Evolutionary conservation across 176 grass and related monocot genomes (phyloP), one percentile per base, ranked within the genome.

Genomic region (Cenchrus purpureus): DNA sequence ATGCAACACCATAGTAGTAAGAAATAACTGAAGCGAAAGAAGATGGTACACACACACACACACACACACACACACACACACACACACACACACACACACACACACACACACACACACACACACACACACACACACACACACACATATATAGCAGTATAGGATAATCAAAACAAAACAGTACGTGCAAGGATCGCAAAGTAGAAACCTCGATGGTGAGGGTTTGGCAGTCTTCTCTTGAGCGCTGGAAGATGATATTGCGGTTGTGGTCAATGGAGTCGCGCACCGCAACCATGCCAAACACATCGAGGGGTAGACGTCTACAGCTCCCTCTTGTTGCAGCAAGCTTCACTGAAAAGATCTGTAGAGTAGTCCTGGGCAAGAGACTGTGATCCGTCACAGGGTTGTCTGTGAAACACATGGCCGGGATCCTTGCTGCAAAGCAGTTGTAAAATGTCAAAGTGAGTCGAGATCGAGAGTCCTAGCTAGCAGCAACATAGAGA

Each of bases 241-340:
- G 55, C 12, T 77, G 16, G 29, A 77, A 77, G 69, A 71, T 71
- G 12, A 71, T 14, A 13, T 49, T 71, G 69, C 44, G 74, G 25
- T 60, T 77, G 55, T 59, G 74, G 40, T 77, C 74, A 8, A 60
- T 5, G 0, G 32, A 5, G 40, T 77, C 74, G 0, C 55, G 55
- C 10, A 60, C 6, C 0, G 74, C 17, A 77, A 77, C 19, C 54
- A 60, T 77, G 2, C 74, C 74, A 9, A 77, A 77, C 12, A 77
- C 74, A 60, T 77, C 55, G 8, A 60, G 19, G 0, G 74, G 74
- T 17, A 77, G 55, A 19, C 3, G 34, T 60, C 32, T 43, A 77
- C 34, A 77, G 74, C 20, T 22, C 54, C 74, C 54, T 44, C 55
- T 60, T 22, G 74, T 60, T 60, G 7, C 19, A 77, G 17, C 37